These are phyloP conservation scores for Sordariomycetes sp. DNA, from an alignment of 2,329 filamentous ascomycete species.

Conservation along the genomic window DNA sequence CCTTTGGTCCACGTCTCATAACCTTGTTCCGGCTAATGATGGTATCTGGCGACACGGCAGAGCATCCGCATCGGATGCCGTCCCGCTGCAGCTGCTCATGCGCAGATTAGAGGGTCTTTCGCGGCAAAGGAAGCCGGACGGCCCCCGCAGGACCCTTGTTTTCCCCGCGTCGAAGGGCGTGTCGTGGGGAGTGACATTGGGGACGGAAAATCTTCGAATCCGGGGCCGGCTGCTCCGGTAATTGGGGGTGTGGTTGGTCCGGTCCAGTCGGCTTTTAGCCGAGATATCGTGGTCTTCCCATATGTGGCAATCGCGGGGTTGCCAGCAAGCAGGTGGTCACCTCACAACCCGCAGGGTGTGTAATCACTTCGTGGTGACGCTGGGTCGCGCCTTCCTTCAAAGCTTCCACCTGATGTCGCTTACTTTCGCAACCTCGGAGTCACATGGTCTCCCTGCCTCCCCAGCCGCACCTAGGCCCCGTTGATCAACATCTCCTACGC, in stretches of 20 bases:
- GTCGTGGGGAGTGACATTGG: not conserved
- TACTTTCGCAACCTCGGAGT: not conserved
- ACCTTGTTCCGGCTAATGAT: not conserved
- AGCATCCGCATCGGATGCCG: not conserved
- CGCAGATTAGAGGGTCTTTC: no score
- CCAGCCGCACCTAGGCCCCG: not conserved
- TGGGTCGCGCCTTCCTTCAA: not conserved
- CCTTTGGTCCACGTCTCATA: not conserved
- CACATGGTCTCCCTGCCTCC: not conserved
- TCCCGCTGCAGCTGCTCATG: no score
- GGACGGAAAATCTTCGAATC: not conserved
- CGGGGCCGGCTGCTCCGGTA: not conserved
- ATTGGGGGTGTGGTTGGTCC: not conserved
- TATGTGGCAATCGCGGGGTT: not conserved
- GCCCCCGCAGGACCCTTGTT: not conserved
- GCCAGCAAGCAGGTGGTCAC: not conserved
- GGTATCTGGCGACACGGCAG: not conserved
- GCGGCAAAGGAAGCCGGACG: not conserved
- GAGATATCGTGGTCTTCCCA: not conserved
- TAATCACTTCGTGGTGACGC: not conserved
- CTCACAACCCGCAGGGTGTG: not conserved
- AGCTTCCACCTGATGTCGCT: not conserved
- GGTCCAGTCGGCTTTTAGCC: not conserved
- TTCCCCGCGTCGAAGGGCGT: not conserved
- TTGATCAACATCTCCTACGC: not conserved